Base-by-base conservation (phyloP, 2,329 filamentous ascomycete species). In the Scedosporium aurantiacum region DNA sequence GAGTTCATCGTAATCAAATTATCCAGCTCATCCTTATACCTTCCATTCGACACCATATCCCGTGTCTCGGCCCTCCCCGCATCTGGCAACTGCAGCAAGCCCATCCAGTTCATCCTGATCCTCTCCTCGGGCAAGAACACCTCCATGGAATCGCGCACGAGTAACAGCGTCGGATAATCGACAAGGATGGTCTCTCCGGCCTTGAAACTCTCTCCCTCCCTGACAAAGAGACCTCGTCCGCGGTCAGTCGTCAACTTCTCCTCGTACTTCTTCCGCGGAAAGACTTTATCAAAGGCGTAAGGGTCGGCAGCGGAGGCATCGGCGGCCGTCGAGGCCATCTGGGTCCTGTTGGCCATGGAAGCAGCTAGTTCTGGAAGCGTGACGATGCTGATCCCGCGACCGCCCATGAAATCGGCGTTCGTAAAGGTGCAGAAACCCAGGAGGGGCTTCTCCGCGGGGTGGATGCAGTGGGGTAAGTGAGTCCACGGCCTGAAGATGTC, bases 21-120 rank as follows among this genome's bases (percentile, higher is more conserved):
- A 28, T 60, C 50, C n/a, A 60, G n/a, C 61, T 63, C 61, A 41
- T 63, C 61, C 52, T 52, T 45, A 12, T 57, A 47, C 27, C 25
- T 61, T n/a, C 52, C 41, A 40, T 27, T 50, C 18, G 54, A 57
- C 21, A 6, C 25, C 60, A 60, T 55, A 40, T 18, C 61, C 57
- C 52, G 32, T 3, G 18, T 41, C 37, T 47, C 60, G 18, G 1
- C 28, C 28, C 60, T 28, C 12, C 37, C 60, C 25, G 25, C 21
- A n/a, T 61, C 47, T 8, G 57, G 37, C 5, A 63, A 58, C 45
- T 61, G 58, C 58, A 60, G 18, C 7, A 63, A 28, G 1, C 40
- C 58, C 25, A 58, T 23, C 61, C 61, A 63, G 32, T 63, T 59
- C 52, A 63, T 47, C 25, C 58, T 21, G 23, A 60, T 43, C 52